Evolutionary conservation across 2,329 filamentous ascomycete genomes (phyloP).

Genomic region (Trichoderma sp.): DNA sequence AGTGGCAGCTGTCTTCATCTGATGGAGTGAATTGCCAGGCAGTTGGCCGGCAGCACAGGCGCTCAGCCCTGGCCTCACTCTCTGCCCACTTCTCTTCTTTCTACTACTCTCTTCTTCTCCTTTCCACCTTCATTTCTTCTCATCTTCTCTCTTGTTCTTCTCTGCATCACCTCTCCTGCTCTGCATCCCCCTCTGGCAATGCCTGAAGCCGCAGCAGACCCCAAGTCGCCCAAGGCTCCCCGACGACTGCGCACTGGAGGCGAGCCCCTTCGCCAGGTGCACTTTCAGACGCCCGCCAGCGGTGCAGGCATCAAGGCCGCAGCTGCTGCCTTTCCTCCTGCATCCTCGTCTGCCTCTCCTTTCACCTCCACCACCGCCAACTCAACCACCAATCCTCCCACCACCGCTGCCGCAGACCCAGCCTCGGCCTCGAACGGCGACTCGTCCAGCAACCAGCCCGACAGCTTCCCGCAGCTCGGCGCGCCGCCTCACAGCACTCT

Average conservation of each 20-base stretch:
- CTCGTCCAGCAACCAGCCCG: conserved; percentile 31
- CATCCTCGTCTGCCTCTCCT: conserved; percentile 12
- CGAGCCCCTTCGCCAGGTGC: conserved; percentile 40
- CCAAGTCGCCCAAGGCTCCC: conserved; percentile 39
- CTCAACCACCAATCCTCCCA: neutral
- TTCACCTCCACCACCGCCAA: neutral
- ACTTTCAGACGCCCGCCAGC: conserved; percentile 34
- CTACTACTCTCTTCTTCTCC: conserved; percentile 1
- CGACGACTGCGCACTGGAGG: conserved; percentile 36
- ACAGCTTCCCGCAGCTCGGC: conserved; percentile 39
- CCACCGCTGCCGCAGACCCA: neutral
- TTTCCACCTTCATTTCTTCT: neutral
- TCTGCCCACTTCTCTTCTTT: neutral
- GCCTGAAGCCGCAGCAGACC: conserved; percentile 35
- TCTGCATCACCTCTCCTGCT: neutral
- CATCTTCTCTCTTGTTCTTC: neutral
- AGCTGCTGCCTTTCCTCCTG: neutral
- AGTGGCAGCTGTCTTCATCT: conserved; percentile 20
- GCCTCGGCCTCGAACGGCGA: conserved; percentile 1
- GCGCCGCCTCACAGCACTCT: conserved; percentile 31
- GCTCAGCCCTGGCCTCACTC: neutral
- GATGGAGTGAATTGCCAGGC: conserved; percentile 1
- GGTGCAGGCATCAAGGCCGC: neutral
- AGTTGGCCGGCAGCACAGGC: neutral
- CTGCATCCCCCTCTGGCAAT: conserved; percentile 29